Evolutionary conservation across 768 basidiomycete genomes (phyloP).

Genomic region (Glaciozyma martinii): DNA sequence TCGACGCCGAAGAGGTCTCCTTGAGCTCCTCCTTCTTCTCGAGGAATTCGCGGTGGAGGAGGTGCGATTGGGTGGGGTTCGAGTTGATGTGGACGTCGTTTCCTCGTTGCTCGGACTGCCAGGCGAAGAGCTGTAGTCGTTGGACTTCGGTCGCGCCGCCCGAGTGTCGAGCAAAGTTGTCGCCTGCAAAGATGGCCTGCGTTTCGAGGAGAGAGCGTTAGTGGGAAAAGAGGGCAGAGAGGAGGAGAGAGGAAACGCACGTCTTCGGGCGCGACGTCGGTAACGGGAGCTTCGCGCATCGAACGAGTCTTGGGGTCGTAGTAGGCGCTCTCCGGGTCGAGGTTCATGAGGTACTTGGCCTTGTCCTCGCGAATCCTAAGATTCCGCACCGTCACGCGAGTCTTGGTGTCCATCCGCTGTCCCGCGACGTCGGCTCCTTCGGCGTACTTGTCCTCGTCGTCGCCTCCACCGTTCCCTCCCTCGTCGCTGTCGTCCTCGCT

Average conservation of each 20-base stretch:
- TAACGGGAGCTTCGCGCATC: slow-evolving; percentile 91
- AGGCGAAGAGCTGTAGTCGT: slow-evolving; percentile 87
- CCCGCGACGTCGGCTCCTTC: slow-evolving; percentile 96
- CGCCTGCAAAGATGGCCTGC: slow-evolving; percentile 83
- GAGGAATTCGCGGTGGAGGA: slow-evolving; percentile 80
- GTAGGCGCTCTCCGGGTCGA: slow-evolving; percentile 91
- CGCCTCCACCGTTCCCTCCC: slow-evolving; percentile 50
- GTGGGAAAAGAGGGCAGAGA: slow-evolving; percentile 15
- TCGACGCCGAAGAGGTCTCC: slow-evolving; percentile 77
- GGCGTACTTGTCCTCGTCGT: slow-evolving; percentile 95
- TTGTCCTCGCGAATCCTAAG: slow-evolving; percentile 98
- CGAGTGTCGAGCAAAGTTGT: slow-evolving; percentile 85
- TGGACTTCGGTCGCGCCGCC: slow-evolving; percentile 92
- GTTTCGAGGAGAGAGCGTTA: not conserved
- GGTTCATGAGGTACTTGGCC: slow-evolving; percentile 93
- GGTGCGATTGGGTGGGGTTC: slow-evolving; percentile 89
- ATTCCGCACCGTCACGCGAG: slow-evolving; percentile 96
- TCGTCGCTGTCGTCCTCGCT: slow-evolving; percentile 67
- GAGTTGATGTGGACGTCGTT: slow-evolving; percentile 93
- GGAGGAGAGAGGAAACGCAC: slow-evolving; percentile 45
- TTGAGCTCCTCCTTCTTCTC: slow-evolving; percentile 87
- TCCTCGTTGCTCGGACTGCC: slow-evolving; percentile 86
- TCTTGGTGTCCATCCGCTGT: slow-evolving; percentile 96
- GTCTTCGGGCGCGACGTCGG: slow-evolving; percentile 72
- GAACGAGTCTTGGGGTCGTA: slow-evolving; percentile 99